A percentile compares a stretch with the other conserved stretches of the same genome.
Conservation (phyloP, 2,329 filamentous ascomycete species). For the Remersonia thermophila region DNA sequence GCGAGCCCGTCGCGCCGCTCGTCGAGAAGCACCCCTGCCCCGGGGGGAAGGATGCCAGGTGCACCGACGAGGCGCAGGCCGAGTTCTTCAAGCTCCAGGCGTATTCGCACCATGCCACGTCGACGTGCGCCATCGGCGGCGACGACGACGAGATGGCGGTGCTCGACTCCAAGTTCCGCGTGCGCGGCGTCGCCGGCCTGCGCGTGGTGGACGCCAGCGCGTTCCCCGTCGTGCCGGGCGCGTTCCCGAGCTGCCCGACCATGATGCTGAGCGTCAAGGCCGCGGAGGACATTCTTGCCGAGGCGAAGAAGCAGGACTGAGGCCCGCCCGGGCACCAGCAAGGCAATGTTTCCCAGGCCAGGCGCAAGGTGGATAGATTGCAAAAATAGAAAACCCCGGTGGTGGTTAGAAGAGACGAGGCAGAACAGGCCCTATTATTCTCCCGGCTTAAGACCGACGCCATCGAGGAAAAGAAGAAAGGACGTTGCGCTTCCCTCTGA, state of each 20-base stretch:
- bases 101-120: constrained; percentile 47
- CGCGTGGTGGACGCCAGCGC: constrained; percentile 50
- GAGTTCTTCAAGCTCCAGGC: constrained; percentile 30
- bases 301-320: constrained; percentile 6
- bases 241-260: constrained; percentile 35
- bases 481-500: too few species aligned
- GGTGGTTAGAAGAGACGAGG: too few species aligned
- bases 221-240: constrained; percentile 38
- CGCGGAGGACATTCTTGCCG: constrained; percentile 28
- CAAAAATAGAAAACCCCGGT: neutral
- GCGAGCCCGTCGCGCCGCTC: constrained; percentile 11
- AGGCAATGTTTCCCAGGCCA: too few species aligned
- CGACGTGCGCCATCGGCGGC: constrained; percentile 43
- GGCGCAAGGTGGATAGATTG: too few species aligned
- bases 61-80: constrained; percentile 12
- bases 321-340: too few species aligned
- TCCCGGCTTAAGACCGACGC: too few species aligned
- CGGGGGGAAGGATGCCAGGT: constrained; percentile 4
- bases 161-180: constrained; percentile 44
- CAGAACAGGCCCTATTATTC: too few species aligned
- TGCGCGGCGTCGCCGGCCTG: constrained; percentile 41
- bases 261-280: constrained; percentile 50
- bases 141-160: constrained; percentile 44
- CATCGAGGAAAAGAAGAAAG: too few species aligned
- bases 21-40: constrained; percentile 17